Conservation (phyloP, 2,329 filamentous ascomycete species). For the Diaporthe destruens region DNA sequence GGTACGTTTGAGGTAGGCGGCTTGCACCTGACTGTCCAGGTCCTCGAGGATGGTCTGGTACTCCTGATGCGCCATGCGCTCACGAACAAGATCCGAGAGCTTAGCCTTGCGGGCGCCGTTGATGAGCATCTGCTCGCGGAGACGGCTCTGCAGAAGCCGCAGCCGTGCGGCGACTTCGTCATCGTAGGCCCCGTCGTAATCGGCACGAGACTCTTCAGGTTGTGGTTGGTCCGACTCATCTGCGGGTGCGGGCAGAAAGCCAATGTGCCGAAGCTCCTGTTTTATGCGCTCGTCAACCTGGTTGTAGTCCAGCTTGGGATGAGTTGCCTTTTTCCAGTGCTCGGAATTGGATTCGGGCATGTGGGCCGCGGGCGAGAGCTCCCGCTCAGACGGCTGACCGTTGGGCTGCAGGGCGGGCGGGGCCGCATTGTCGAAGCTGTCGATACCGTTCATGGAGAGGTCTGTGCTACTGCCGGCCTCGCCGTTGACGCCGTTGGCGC, state of each 20-base stretch:
- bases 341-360: conserved; percentile 83
- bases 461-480: conserved; percentile 57
- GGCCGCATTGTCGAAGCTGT: conserved; percentile 57
- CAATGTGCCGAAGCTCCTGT: conserved; percentile 90
- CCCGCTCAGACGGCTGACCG: conserved; percentile 48
- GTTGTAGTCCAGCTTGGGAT: conserved; percentile 83
- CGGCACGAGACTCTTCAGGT: conserved; percentile 58
- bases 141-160: conserved; percentile 83
- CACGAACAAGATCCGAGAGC: conserved; percentile 87
- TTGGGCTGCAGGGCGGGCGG: conserved; percentile 38
- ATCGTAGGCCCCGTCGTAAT: conserved; percentile 91
- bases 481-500: conserved; percentile 62
- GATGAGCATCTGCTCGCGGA: conserved; percentile 85
- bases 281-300: conserved; percentile 92
- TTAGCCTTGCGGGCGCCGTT: conserved; percentile 93
- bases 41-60: conserved; percentile 98
- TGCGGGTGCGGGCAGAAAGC: conserved; percentile 74
- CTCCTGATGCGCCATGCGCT: conserved; percentile 95
- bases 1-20: conserved; percentile 95
- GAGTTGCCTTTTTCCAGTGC: conserved; percentile 82
- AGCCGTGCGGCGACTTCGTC: conserved; percentile 94
- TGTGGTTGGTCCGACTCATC: conserved; percentile 42
- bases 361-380: conserved; percentile 77
- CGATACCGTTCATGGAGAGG: conserved; percentile 65
- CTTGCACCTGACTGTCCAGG: conserved; percentile 93